Conservation (phyloP, 495 filamentous ascomycete species). For the Aeminium ludgeri region DNA sequence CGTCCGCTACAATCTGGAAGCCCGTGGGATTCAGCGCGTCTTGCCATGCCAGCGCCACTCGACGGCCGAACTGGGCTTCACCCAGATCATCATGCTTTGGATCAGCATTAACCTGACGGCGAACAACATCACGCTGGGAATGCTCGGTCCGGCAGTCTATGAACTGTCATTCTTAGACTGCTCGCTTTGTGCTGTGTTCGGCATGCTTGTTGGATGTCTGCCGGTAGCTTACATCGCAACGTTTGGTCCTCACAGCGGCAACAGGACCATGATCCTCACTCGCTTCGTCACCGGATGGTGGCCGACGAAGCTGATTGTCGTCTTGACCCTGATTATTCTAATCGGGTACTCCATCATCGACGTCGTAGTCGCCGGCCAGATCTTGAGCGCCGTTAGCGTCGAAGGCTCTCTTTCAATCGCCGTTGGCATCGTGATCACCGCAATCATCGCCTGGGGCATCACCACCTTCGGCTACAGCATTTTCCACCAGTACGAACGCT, state of each 20-base stretch:
- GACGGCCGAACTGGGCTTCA: constrained; percentile 39
- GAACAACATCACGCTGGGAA: constrained; percentile 59
- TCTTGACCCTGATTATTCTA: constrained; percentile 55
- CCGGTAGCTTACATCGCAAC: constrained; percentile 52
- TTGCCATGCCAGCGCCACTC: constrained; percentile 43
- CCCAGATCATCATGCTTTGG: constrained; percentile 54
- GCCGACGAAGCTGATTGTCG: constrained; percentile 55
- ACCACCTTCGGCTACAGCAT: constrained; percentile 57
- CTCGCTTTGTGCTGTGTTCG: constrained; percentile 48
- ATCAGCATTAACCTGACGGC: constrained; percentile 59
- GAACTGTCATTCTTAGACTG: constrained; percentile 50
- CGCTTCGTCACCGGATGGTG: constrained; percentile 69
- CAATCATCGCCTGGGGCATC: constrained; percentile 47
- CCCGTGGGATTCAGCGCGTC: constrained; percentile 52
- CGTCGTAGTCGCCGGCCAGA: constrained; percentile 56
- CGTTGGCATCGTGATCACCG: constrained; percentile 52
- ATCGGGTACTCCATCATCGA: constrained; percentile 57
- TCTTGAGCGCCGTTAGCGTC: constrained; percentile 51
- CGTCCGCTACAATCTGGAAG: constrained; percentile 36
- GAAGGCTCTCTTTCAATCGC: constrained; percentile 44
- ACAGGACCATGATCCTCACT: constrained; percentile 54
- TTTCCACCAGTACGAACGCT: constrained; percentile 58
- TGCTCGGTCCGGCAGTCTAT: constrained; percentile 56
- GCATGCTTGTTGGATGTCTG: constrained; percentile 36
- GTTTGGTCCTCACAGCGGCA: constrained; percentile 54